Percentiles rank a stretch among this genome's conserved stretches.
Conservation (phyloP, 2,329 filamentous ascomycete species). For the Ramularia collo-cygni region DNA sequence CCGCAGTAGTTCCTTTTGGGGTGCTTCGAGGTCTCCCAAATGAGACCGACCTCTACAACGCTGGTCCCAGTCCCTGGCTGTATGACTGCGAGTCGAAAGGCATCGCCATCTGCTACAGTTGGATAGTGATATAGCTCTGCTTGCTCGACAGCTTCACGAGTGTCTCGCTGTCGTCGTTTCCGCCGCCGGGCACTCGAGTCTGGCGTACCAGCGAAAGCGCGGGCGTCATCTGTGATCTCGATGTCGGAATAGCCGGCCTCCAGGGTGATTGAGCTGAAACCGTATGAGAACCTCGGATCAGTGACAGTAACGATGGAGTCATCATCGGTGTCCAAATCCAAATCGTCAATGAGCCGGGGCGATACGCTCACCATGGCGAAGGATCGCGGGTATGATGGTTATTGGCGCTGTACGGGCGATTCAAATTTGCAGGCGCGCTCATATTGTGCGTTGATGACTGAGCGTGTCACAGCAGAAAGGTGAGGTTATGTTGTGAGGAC, state of each 20-base stretch:
- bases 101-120: constrained; percentile 23
- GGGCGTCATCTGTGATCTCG: constrained; percentile 13
- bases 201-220: constrained; percentile 17
- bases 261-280: constrained; percentile 19
- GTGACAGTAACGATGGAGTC: constrained; percentile 10
- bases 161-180: constrained; percentile 16
- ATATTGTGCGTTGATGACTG: too few species aligned
- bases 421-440: background rate
- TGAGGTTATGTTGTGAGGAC: too few species aligned
- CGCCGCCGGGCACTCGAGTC: constrained; percentile 15
- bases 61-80: constrained; percentile 18
- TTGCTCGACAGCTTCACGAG: constrained; percentile 12
- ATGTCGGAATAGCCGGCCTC: constrained; percentile 15
- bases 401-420: background rate
- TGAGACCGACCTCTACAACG: constrained; percentile 18
- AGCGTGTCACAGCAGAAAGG: too few species aligned
- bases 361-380: constrained; percentile 18
- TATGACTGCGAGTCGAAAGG: constrained; percentile 22
- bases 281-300: constrained; percentile 22
- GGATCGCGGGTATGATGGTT: background rate
- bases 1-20: constrained; percentile 20
- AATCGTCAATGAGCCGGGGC: constrained; percentile 19
- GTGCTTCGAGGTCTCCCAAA: constrained; percentile 20
- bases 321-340: constrained; percentile 23
- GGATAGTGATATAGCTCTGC: constrained; percentile 18